These are phyloP conservation scores for Buxus sempervirens DNA, from an alignment of 164 flowering plant species.

Conservation along the genomic window DNA sequence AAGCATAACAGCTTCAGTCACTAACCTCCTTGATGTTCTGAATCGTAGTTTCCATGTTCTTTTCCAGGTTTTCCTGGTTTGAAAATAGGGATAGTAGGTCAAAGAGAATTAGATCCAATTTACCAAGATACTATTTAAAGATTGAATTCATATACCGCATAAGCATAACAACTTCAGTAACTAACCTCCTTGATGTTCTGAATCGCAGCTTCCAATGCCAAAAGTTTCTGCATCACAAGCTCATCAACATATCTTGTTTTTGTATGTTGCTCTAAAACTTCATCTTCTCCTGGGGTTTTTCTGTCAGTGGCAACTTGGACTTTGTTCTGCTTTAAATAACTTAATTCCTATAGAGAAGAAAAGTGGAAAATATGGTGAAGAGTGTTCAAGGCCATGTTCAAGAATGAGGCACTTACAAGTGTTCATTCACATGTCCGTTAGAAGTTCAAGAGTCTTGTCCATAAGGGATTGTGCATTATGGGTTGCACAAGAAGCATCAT, in stretches of 20 bases:
- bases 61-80: too few relatives aligned
- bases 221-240: conserved; percentile 25
- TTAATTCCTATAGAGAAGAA: background rate
- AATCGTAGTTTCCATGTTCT: too few relatives aligned
- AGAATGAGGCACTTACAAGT: background rate
- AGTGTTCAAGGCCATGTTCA: background rate
- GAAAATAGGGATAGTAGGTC: too few relatives aligned
- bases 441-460: background rate
- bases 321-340: too few relatives aligned
- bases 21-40: too few relatives aligned
- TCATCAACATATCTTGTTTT: conserved; percentile 8
- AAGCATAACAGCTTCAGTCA: too few relatives aligned
- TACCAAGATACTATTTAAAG: too few relatives aligned
- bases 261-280: conserved; percentile 6
- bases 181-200: conserved; percentile 41
- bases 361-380: too few relatives aligned
- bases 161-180: conserved; percentile 9
- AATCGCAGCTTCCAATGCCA: conserved; percentile 35
- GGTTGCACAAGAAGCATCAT: too few relatives aligned
- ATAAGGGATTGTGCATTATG: background rate
- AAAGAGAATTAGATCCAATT: too few relatives aligned
- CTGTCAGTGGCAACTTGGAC: conserved; percentile 22
- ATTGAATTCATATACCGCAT: background rate
- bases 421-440: background rate
- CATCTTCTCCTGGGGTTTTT: background rate